Conservation (phyloP, 2,329 filamentous ascomycete genomes). For the Fusarium beomiforme region DNA sequence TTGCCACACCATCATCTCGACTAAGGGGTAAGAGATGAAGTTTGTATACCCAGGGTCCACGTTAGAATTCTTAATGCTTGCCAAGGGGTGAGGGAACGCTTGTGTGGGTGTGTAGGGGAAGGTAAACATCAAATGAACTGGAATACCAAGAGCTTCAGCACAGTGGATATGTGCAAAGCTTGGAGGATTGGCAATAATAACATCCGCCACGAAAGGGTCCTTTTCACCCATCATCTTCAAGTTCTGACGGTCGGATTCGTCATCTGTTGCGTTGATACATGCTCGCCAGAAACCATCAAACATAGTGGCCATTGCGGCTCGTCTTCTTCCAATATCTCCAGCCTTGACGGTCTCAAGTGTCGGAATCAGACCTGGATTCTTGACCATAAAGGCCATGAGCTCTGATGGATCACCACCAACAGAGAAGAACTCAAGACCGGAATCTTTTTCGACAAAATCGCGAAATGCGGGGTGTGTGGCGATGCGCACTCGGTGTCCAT, state of each 20-base stretch:
- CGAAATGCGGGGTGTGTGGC: slow-evolving; percentile 83
- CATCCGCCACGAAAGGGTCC: slow-evolving; percentile 73
- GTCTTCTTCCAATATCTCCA: slow-evolving; percentile 75
- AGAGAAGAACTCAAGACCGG: slow-evolving; percentile 81
- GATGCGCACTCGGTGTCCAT: slow-evolving; percentile 79
- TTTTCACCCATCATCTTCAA: slow-evolving; percentile 72
- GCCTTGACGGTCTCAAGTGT: slow-evolving; percentile 76
- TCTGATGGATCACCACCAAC: slow-evolving; percentile 83
- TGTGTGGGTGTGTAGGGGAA: slow-evolving; percentile 82
- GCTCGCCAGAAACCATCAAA: slow-evolving; percentile 85
- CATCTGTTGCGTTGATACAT: slow-evolving; percentile 78
- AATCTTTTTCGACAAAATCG: slow-evolving; percentile 78
- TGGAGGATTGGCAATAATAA: slow-evolving; percentile 87
- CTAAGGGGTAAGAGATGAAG: slow-evolving; percentile 81
- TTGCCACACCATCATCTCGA: slow-evolving; percentile 93
- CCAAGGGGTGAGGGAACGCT: slow-evolving; percentile 80
- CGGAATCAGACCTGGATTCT: slow-evolving; percentile 82
- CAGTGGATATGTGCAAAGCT: slow-evolving; percentile 83
- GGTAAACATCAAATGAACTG: slow-evolving; percentile 89
- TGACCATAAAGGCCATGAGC: slow-evolving; percentile 90
- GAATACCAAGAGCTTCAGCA: slow-evolving; percentile 80
- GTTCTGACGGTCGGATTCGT: slow-evolving; percentile 66
- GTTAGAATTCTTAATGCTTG: slow-evolving; percentile 77
- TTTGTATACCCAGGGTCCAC: slow-evolving; percentile 79
- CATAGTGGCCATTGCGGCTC: slow-evolving; percentile 81